Conservation (phyloP, 306 rosid genomes). For the Hippophae gyantsensis region DNA sequence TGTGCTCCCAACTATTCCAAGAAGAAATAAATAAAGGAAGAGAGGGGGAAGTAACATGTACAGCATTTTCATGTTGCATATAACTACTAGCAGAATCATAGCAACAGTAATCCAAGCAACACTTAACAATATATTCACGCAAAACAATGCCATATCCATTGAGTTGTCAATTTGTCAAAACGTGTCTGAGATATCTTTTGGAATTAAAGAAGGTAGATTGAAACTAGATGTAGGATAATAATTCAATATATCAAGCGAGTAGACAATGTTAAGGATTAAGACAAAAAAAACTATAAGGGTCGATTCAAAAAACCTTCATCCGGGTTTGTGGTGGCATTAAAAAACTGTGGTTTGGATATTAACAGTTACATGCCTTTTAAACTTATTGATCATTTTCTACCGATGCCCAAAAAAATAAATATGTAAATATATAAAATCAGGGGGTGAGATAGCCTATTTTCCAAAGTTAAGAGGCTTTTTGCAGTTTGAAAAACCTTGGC, state of each 20-base stretch:
- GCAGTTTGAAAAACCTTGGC: too few species aligned
- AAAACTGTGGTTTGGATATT: too few species aligned
- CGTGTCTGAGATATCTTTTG: background rate
- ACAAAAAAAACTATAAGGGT: background rate
- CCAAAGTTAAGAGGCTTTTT: too few species aligned
- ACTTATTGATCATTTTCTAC: too few species aligned
- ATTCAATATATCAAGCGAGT: background rate
- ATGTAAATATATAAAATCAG: too few species aligned
- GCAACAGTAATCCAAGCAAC: background rate
- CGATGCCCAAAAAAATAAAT: too few species aligned
- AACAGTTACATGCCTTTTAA: too few species aligned
- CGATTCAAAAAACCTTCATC: too few species aligned
- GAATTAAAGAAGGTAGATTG: background rate
- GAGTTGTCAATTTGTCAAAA: background rate
- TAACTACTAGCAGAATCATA: background rate
- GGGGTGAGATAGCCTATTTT: too few species aligned
- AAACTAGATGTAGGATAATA: background rate
- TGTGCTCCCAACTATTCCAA: background rate
- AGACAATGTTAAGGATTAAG: background rate
- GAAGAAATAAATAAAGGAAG: too few species aligned
- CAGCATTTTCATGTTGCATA: background rate
- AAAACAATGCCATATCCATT: slow-evolving; percentile 1
- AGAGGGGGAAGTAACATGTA: too few species aligned
- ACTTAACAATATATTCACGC: background rate
- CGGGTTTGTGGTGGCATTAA: too few species aligned